phyloP scores from a whole-genome alignment of 495 filamentous ascomycete species.

The Lasiosphaeriaceae sp. region DNA sequence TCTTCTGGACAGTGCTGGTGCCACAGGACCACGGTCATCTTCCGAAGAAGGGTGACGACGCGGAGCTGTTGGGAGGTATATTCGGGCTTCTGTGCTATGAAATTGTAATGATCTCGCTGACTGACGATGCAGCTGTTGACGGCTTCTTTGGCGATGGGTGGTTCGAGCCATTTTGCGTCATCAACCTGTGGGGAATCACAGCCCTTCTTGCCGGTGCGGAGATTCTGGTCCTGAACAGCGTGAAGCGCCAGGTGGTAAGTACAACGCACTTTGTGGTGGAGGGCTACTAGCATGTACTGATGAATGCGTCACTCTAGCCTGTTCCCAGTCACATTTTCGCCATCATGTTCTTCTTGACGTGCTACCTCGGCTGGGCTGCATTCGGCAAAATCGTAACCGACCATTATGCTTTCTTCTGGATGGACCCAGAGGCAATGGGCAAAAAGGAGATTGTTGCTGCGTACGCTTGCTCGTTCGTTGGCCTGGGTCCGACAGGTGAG shows the following conservation, averaged over 20 bases:
- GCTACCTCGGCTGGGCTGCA: conserved; percentile 47
- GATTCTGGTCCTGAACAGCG: conserved; percentile 45
- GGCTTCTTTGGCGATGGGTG: conserved; percentile 31
- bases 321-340: conserved; percentile 33
- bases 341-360: conserved; percentile 31
- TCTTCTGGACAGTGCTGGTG: conserved; percentile 47
- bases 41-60: conserved; percentile 11
- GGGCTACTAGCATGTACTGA: conserved; percentile 1
- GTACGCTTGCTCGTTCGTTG: conserved; percentile 33
- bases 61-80: background rate
- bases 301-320: conserved; percentile 24
- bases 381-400: conserved; percentile 45
- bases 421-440: conserved; percentile 36
- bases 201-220: conserved; percentile 43
- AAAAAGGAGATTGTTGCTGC: conserved; percentile 33
- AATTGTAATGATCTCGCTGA: background rate
- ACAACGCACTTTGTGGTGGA: background rate
- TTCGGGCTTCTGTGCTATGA: background rate
- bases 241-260: conserved; percentile 45
- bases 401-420: conserved; percentile 45
- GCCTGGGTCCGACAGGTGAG: conserved; percentile 34
- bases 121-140: conserved; percentile 9
- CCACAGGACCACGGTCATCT: conserved; percentile 31
- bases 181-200: conserved; percentile 41
- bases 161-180: conserved; percentile 38